Base-by-base conservation (phyloP, 768 basidiomycete genomes). In the Suillus plorans region DNA sequence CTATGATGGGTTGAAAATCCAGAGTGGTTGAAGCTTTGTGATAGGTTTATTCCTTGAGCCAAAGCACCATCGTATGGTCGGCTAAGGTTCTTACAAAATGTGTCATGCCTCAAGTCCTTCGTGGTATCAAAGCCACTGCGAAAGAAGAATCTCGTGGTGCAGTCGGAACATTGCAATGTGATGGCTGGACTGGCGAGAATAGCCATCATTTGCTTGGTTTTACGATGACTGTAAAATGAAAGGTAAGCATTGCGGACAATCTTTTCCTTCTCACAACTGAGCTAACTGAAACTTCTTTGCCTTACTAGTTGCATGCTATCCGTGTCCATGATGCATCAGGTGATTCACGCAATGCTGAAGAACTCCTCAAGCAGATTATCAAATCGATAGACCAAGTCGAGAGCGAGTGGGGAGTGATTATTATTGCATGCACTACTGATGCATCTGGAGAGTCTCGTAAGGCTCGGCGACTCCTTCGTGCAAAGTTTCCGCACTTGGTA, bases 1-100 rank as follows among this genome's bases (percentile, higher is more conserved):
- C 69, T 81, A 0, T 70, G 69, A 4, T 81, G 78, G 78, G 74
- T 80, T 18, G 73, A 77, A n/a, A 79, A 80, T 67, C 72, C 73
- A 1, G 77, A 77, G 37, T 77, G 70, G 61, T 62, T 78, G 58
- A 34, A 50, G 2, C 70, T 81, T 55, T 72, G 70, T 52, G 64
- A 74, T 20, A 67, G 70, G 3, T 79, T 79, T 62, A 66, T 77
- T 73, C 66, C 73, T 68, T 37, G 69, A 71, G 69, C 74, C 66
- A 68, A 63, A 55, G 55, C 65, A 18, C 72, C 72, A 0, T 74
- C n/a, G n/a, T n/a, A n/a, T n/a, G n/a, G n/a, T n/a, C 69, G 0
- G 61, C 69, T n/a, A 69, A 71, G 37, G 66, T 70, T 14, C 63
- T 79, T 6, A 73, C 71, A 7, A 25, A 45, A 28, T 65, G 58